These are phyloP conservation scores for Pittosporum tobira DNA, from an alignment of 129 eudicot species.

Conservation along the genomic window DNA sequence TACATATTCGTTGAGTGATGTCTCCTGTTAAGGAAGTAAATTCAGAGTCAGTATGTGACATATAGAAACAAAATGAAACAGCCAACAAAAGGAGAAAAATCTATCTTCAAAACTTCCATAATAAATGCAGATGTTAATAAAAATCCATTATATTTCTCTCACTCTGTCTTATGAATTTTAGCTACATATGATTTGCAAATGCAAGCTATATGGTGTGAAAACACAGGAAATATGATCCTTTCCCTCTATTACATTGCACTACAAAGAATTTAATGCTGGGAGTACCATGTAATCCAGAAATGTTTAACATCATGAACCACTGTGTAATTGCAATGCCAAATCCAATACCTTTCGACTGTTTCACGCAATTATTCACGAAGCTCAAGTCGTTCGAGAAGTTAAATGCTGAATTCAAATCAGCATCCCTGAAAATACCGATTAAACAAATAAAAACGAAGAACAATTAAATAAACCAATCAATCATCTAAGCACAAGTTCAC, in stretches of 20 bases:
- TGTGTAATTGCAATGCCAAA: neutral
- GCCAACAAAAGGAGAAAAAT: neutral
- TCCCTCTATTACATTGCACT: neutral
- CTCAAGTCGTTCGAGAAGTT: conserved; percentile 45
- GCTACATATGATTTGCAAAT: neutral
- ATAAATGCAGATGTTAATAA: no score
- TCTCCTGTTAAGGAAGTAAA: conserved; percentile 33
- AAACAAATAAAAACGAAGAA: neutral
- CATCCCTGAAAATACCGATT: conserved; percentile 30
- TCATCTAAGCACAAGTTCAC: neutral
- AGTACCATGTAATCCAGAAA: neutral
- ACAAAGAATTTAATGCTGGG: neutral
- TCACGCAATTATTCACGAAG: conserved; percentile 49
- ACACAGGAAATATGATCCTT: neutral
- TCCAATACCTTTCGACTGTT: conserved; percentile 39
- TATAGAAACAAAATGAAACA: neutral
- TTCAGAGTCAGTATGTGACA: neutral
- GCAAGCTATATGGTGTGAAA: neutral
- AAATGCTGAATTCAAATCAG: conserved; percentile 65
- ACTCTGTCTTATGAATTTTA: neutral
- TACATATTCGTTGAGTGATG: conserved; percentile 52
- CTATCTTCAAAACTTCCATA: neutral
- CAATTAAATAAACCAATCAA: neutral
- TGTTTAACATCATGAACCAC: neutral
- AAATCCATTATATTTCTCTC: neutral